Conservation (phyloP, 1,139 yeast genomes). For the Diutina sp. region DNA sequence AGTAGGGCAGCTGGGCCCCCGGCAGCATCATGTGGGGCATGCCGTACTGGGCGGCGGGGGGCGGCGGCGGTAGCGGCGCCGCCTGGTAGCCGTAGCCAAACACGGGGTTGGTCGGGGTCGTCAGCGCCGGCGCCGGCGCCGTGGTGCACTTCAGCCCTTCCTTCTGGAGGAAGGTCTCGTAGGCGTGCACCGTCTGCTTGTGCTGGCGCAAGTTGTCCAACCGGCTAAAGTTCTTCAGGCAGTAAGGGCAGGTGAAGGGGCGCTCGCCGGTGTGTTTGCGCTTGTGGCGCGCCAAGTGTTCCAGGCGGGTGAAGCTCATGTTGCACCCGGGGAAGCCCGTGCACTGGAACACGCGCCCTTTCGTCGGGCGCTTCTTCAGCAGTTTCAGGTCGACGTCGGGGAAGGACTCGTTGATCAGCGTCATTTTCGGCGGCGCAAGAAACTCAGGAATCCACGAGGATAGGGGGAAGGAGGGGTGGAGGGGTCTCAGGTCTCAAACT, state of each 20-base stretch:
- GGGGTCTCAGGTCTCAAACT: no score
- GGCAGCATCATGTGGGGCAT: slow-evolving; percentile 2
- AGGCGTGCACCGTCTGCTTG: slow-evolving; percentile 84
- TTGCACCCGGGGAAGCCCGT: slow-evolving; percentile 77
- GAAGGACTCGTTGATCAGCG: not conserved
- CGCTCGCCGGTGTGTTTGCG: slow-evolving; percentile 93
- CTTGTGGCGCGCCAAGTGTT: slow-evolving; percentile 85
- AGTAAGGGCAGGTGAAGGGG: slow-evolving; percentile 79
- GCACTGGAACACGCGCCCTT: slow-evolving; percentile 69
- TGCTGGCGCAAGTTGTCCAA: slow-evolving; percentile 87
- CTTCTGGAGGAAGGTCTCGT: slow-evolving; percentile 36
- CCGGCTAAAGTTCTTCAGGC: slow-evolving; percentile 70
- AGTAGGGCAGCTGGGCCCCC: not conserved
- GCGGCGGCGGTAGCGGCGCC: slow-evolving; percentile 1
- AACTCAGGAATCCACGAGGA: not conserved
- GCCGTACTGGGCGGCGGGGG: slow-evolving; percentile 2
- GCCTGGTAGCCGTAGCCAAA: not conserved
- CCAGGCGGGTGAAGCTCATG: slow-evolving; percentile 82
- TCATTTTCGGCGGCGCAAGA: not conserved
- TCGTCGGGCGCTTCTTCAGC: slow-evolving; percentile 25
- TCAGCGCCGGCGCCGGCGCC: not conserved
- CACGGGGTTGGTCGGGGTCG: not conserved
- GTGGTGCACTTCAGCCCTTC: slow-evolving; percentile 1
- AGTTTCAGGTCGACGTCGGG: not conserved
- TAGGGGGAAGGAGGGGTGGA: no score